Percentiles rank a stretch among this genome's conserved stretches.
Evolutionary conservation across 441 rosid genomes (phyloP).

Genomic region (Erysimum cheiri): DNA sequence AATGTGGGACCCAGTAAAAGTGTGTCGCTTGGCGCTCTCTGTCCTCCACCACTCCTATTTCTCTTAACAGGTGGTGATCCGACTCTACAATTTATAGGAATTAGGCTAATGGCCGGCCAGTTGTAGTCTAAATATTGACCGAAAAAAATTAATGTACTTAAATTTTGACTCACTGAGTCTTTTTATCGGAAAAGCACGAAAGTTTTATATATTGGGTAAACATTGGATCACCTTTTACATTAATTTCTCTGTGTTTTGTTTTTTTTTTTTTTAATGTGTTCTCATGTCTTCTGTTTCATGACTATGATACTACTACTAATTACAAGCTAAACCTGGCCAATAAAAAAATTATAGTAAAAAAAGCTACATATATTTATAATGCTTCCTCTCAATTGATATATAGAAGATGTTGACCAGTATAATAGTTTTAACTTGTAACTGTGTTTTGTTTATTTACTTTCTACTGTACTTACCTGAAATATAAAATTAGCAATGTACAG

Average conservation of each 20-base stretch:
- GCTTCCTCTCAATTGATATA: neutral
- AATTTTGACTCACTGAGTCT: too few relatives aligned
- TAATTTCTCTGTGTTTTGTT: constrained; percentile 29
- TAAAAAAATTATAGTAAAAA: neutral
- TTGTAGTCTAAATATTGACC: too few relatives aligned
- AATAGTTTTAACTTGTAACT: neutral
- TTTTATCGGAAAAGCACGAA: constrained; percentile 26
- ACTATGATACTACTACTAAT: neutral
- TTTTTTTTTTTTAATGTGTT: neutral
- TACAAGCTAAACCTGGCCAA: neutral
- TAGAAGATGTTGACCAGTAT: neutral
- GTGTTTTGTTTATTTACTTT: neutral
- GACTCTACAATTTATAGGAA: too few relatives aligned
- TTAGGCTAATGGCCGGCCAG: too few relatives aligned
- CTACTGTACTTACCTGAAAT: neutral
- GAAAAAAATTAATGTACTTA: too few relatives aligned
- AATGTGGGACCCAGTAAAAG: constrained; percentile 47
- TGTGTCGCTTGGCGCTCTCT: constrained; percentile 57
- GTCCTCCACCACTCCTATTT: constrained; percentile 47
- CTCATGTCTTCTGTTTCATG: neutral
- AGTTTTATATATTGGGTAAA: constrained; percentile 8
- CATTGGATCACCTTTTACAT: constrained; percentile 32
- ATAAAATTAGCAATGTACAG: neutral
- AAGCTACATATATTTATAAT: neutral
- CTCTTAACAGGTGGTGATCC: constrained; percentile 37